Evolutionary conservation across 1,284 basidiomycete genomes (phyloP).

Genomic region (Exobasidium rhododendri): DNA sequence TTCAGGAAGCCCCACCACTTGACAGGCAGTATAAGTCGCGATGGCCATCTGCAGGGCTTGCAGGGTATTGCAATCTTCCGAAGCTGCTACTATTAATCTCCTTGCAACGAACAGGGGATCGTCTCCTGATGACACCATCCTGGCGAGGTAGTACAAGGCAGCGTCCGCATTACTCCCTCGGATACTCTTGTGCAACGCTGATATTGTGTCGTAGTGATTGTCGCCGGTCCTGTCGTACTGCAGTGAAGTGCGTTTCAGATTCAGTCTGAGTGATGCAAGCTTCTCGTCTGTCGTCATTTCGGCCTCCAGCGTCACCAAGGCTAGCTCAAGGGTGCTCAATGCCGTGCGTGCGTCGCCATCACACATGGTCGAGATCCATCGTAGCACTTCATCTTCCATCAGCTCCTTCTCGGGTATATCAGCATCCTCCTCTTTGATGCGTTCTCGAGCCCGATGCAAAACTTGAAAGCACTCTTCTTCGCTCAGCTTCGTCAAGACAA

Average conservation of each 20-base stretch:
- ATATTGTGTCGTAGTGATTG: slow-evolving; percentile 75
- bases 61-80: slow-evolving; percentile 80
- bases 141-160: slow-evolving; percentile 73
- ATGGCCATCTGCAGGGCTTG: slow-evolving; percentile 58
- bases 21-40: slow-evolving; percentile 37
- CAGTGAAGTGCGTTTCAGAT: slow-evolving; percentile 36
- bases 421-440: background rate
- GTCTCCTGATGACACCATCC: slow-evolving; percentile 64
- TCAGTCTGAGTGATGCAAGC: slow-evolving; percentile 26
- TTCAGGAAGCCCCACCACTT: slow-evolving; percentile 74
- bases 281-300: slow-evolving; percentile 17
- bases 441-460: slow-evolving; percentile 61
- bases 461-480: slow-evolving; percentile 36
- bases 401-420: background rate
- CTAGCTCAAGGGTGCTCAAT: slow-evolving; percentile 41
- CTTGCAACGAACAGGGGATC: slow-evolving; percentile 81
- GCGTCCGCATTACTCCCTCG: slow-evolving; percentile 75
- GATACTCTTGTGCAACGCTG: slow-evolving; percentile 78
- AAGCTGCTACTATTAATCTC: slow-evolving; percentile 76
- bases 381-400: slow-evolving; percentile 30
- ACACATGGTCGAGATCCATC: slow-evolving; percentile 45
- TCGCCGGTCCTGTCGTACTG: slow-evolving; percentile 53
- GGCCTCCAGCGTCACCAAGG: slow-evolving; percentile 33
- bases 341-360: slow-evolving; percentile 49
- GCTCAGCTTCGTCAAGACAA: slow-evolving; percentile 43